phyloP scores from a whole-genome alignment of 768 basidiomycete species.

The Zangia roseola region DNA sequence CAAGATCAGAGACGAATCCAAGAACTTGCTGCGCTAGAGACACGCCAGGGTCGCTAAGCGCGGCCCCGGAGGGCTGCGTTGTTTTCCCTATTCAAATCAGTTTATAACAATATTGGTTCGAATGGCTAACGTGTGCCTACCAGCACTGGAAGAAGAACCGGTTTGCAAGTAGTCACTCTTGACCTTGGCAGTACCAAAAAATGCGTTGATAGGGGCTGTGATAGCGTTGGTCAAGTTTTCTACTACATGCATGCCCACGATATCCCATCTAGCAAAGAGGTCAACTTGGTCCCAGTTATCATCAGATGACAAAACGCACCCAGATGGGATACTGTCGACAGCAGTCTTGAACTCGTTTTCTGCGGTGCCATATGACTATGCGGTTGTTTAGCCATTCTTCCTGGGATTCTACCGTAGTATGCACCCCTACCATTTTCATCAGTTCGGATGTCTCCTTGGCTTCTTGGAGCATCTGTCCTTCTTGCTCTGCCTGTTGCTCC shows the following conservation, averaged over 20 bases:
- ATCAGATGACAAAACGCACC: slow-evolving; percentile 3
- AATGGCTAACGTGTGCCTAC: background rate
- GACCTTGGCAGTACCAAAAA: slow-evolving; percentile 13
- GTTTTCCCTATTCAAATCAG: background rate
- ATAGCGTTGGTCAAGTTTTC: slow-evolving; percentile 13
- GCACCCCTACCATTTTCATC: slow-evolving; percentile 13
- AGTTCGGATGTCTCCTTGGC: slow-evolving; percentile 15
- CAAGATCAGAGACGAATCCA: slow-evolving; percentile 5
- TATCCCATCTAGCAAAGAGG: slow-evolving; percentile 4
- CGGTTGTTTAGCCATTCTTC: background rate
- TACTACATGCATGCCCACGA: slow-evolving; percentile 15
- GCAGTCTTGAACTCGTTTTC: slow-evolving; percentile 16
- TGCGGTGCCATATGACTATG: slow-evolving; percentile 13
- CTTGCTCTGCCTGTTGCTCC: slow-evolving; percentile 12
- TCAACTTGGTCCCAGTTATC: background rate
- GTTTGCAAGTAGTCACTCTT: slow-evolving; percentile 12
- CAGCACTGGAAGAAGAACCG: background rate
- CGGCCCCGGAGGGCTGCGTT: slow-evolving; percentile 9
- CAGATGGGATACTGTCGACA: slow-evolving; percentile 13
- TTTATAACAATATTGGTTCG: background rate
- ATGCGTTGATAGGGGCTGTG: slow-evolving; percentile 10
- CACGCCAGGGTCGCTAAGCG: slow-evolving; percentile 11
- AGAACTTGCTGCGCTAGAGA: slow-evolving; percentile 9
- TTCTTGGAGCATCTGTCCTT: slow-evolving; percentile 11
- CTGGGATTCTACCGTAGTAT: background rate